Evolutionary conservation across 1,284 basidiomycete species (phyloP).

Genomic region (Ganoderma meredithae): DNA sequence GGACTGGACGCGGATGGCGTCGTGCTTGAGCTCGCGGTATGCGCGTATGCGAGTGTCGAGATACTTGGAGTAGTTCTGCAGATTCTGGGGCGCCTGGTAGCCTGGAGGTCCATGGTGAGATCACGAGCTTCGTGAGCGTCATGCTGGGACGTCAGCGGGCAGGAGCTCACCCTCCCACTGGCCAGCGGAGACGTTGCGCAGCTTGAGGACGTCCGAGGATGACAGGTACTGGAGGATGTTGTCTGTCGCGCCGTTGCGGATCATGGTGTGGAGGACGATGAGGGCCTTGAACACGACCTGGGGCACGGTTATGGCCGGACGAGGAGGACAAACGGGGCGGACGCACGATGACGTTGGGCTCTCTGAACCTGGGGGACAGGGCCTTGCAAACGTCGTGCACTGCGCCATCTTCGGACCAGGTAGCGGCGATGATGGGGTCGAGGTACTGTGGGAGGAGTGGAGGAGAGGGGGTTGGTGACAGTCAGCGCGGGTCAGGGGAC

Average conservation of each 20-base stretch:
- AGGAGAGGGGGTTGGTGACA: conserved; percentile 17
- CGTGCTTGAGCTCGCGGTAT: conserved; percentile 92
- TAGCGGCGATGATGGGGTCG: conserved; percentile 94
- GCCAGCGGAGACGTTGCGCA: conserved; percentile 79
- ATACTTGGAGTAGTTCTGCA: conserved; percentile 89
- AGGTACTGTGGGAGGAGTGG: conserved; percentile 60
- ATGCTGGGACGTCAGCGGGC: conserved; percentile 15
- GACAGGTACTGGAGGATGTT: conserved; percentile 88
- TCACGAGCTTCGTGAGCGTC: conserved; percentile 3
- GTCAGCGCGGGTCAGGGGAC: conserved; percentile 5
- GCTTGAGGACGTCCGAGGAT: conserved; percentile 77
- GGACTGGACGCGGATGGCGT: conserved; percentile 89
- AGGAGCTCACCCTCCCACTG: conserved; percentile 80
- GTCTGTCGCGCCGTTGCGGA: conserved; percentile 93
- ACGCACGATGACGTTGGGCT: conserved; percentile 89
- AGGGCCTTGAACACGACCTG: conserved; percentile 97
- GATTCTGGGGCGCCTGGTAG: conserved; percentile 85
- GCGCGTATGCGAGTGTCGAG: conserved; percentile 90
- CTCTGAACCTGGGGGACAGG: conserved; percentile 82
- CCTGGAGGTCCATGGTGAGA: conserved; percentile 54
- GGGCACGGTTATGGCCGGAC: conserved; percentile 16
- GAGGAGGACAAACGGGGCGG: conserved; percentile 13
- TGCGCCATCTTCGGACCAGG: conserved; percentile 91
- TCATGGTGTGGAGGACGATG: conserved; percentile 94
- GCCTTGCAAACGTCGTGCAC: conserved; percentile 93